These are phyloP conservation scores for Fusarium globosum DNA, from an alignment of 2,329 filamentous ascomycete genomes.

Conservation along the genomic window DNA sequence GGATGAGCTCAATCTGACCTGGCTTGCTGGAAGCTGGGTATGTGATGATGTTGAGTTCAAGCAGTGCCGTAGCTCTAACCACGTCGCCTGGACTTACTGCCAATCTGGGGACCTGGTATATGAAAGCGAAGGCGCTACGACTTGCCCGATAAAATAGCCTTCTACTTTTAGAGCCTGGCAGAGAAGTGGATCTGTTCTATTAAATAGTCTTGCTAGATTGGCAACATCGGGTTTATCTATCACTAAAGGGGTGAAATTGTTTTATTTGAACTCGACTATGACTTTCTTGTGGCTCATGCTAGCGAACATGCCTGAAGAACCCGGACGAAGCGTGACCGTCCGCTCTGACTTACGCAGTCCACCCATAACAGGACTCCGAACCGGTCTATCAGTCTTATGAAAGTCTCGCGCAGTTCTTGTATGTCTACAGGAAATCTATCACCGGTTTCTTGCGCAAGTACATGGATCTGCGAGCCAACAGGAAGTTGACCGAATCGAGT, in stretches of 20 bases:
- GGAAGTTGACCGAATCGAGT: neutral
- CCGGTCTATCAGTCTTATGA: neutral
- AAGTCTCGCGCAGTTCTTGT: neutral
- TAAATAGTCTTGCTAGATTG: neutral
- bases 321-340: neutral
- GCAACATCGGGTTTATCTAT: neutral
- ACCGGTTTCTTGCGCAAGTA: neutral
- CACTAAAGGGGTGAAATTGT: neutral
- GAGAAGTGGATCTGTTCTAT: neutral
- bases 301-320: neutral
- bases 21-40: neutral
- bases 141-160: neutral
- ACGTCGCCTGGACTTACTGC: too few species aligned
- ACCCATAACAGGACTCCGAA: too few species aligned
- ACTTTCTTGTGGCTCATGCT: neutral
- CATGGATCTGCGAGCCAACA: too few species aligned
- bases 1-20: too few species aligned
- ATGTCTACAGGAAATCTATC: neutral
- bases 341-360: too few species aligned
- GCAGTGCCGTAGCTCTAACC: neutral
- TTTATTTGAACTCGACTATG: neutral
- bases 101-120: neutral
- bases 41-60: neutral
- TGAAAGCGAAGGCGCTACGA: neutral
- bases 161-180: neutral